Percentiles rank a stretch among this genome's conserved stretches.
Evolutionary conservation across 495 filamentous ascomycete species (phyloP).

Genomic region (Pseudomonodictys pantanalensis): DNA sequence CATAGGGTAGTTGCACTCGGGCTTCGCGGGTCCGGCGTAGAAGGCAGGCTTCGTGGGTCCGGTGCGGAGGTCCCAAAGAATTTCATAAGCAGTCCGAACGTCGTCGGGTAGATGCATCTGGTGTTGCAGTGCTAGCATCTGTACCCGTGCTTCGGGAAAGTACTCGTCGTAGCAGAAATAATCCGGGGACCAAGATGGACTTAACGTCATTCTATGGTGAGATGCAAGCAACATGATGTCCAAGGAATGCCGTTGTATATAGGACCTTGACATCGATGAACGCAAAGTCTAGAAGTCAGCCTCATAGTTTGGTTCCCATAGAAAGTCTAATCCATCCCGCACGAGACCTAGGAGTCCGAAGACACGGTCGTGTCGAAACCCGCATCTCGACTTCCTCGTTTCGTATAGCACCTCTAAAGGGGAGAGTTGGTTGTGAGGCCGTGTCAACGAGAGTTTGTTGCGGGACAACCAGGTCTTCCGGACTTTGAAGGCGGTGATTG

Average conservation of each 20-base stretch:
- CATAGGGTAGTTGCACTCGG: too few relatives aligned
- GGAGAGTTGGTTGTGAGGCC: too few relatives aligned
- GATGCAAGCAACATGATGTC: constrained; percentile 3
- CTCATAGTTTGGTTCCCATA: constrained; percentile 10
- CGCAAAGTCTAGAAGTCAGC: background rate
- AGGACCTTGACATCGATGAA: constrained; percentile 4
- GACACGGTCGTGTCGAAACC: background rate
- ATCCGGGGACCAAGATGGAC: constrained; percentile 3
- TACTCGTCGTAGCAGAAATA: background rate
- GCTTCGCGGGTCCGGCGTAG: too few relatives aligned
- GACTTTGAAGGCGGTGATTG: too few relatives aligned
- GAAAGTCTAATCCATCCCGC: background rate
- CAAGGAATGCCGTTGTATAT: constrained; percentile 3
- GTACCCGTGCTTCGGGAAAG: too few relatives aligned
- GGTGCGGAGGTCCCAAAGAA: too few relatives aligned
- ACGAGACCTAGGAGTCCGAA: constrained; percentile 2
- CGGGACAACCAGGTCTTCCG: too few relatives aligned
- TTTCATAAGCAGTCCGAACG: too few relatives aligned
- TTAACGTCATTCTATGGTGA: background rate
- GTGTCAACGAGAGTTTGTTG: too few relatives aligned
- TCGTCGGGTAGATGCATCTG: too few relatives aligned
- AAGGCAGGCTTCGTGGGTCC: too few relatives aligned
- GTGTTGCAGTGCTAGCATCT: too few relatives aligned
- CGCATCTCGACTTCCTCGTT: constrained; percentile 1
- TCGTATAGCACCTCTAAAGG: background rate